Percentiles rank a stretch among this genome's conserved stretches.
phyloP scores from a whole-genome alignment of 2,329 filamentous ascomycete genomes.

The Hypoxylon sp. region DNA sequence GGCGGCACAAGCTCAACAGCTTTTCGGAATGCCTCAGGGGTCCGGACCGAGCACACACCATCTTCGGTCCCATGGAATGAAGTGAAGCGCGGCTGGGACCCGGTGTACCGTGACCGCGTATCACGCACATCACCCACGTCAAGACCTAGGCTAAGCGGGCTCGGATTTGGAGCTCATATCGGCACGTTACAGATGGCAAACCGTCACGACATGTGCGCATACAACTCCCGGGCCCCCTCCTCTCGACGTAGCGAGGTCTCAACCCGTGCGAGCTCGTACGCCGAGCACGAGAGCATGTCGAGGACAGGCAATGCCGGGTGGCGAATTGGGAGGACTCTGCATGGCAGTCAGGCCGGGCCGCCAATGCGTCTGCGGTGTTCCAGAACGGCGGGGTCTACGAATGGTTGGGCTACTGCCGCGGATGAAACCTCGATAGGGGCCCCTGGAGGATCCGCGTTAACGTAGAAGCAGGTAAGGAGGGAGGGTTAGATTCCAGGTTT shows the following conservation, averaged over 20 bases:
- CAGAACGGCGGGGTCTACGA: conserved; percentile 44
- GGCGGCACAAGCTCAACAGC: conserved; percentile 1
- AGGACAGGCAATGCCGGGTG: conserved; percentile 1
- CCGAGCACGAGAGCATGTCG: neutral
- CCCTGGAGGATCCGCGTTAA: conserved; percentile 33
- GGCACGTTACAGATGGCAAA: conserved; percentile 12
- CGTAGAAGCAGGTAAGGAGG: too few species aligned
- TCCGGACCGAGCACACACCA: conserved; percentile 14
- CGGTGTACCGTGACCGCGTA: conserved; percentile 19
- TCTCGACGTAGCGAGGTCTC: neutral
- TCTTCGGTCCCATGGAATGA: conserved; percentile 9
- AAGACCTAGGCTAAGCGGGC: conserved; percentile 16
- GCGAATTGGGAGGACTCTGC: conserved; percentile 3
- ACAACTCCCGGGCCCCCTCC: conserved; percentile 4
- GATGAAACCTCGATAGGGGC: conserved; percentile 41
- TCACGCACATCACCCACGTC: conserved; percentile 13
- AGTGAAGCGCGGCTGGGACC: conserved; percentile 14
- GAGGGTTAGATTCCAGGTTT: conserved; percentile 13
- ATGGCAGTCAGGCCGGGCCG: conserved; percentile 11
- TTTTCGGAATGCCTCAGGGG: conserved; percentile 5
- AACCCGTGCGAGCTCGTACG: neutral
- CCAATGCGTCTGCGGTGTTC: conserved; percentile 33
- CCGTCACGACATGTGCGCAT: conserved; percentile 13
- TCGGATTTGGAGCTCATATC: conserved; percentile 2
- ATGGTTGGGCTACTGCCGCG: conserved; percentile 44